A percentile compares a stretch with the other conserved stretches of the same genome.
Evolutionary conservation across 768 basidiomycete species (phyloP).

Genomic region (Boletus subparvulus): DNA sequence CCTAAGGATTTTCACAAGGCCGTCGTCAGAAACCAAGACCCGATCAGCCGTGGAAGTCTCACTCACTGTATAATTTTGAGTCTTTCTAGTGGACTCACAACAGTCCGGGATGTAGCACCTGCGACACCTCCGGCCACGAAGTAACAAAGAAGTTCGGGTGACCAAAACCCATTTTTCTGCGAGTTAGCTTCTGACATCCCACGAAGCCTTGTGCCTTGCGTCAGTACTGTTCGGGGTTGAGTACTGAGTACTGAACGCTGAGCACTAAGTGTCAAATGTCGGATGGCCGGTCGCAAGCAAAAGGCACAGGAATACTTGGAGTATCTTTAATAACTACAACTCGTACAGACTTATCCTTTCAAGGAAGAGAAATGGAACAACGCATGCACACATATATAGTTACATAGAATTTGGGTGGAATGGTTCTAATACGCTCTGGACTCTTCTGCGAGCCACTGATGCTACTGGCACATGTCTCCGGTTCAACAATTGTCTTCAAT

Average conservation of each 20-base stretch:
- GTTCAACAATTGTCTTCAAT: not conserved
- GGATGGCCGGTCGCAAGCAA: not conserved
- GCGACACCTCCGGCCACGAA: slow-evolving; percentile 57
- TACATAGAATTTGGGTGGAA: not conserved
- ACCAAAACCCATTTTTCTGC: slow-evolving; percentile 31
- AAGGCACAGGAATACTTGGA: slow-evolving; percentile 10
- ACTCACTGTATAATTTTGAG: slow-evolving; percentile 96
- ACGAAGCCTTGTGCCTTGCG: slow-evolving; percentile 5
- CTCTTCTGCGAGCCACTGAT: not conserved
- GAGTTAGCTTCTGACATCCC: slow-evolving; percentile 25
- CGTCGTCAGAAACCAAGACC: not conserved
- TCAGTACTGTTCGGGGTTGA: slow-evolving; percentile 7
- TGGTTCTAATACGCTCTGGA: not conserved
- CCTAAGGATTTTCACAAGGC: slow-evolving; percentile 39
- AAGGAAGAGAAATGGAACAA: not conserved
- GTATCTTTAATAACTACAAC: not conserved
- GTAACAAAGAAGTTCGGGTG: slow-evolving; percentile 40
- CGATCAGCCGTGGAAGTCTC: not conserved
- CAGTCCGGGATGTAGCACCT: slow-evolving; percentile 77
- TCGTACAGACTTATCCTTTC: no score
- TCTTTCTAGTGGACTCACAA: slow-evolving; percentile 88
- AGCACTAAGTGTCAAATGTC: slow-evolving; percentile 1
- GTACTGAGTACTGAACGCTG: not conserved
- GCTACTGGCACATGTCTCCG: not conserved
- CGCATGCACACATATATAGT: no score